Percentiles rank a stretch among this genome's conserved stretches.
phyloP scores from a whole-genome alignment of 768 basidiomycete genomes.

The Harrya chromipes region DNA sequence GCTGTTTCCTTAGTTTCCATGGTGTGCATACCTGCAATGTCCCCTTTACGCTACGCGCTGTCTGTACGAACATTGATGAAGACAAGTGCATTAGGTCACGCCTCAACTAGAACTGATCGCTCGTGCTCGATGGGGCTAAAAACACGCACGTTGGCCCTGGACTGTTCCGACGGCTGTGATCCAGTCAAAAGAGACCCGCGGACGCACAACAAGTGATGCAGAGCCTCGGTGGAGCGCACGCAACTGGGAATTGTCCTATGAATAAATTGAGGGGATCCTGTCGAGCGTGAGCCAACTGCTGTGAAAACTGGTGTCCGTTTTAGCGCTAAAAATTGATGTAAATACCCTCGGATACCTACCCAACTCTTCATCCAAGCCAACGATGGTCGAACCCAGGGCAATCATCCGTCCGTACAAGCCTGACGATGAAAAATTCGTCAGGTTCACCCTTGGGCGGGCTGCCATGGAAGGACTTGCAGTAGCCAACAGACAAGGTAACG shows the following conservation, averaged over 20 bases:
- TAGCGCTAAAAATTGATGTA: neutral
- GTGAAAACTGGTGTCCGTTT: neutral
- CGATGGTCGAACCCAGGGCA: constrained; percentile 43
- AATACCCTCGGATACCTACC: neutral
- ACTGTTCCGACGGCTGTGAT: no score
- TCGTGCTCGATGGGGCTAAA: no score
- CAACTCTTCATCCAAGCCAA: neutral
- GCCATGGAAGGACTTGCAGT: constrained; percentile 64
- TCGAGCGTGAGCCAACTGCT: constrained; percentile 7
- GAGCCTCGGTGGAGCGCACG: no score
- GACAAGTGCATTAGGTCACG: constrained; percentile 30
- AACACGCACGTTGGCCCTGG: no score
- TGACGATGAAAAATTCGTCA: constrained; percentile 57
- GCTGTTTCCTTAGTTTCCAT: constrained; percentile 33
- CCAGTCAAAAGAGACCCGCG: no score
- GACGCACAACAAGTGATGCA: no score
- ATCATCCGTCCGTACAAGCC: constrained; percentile 51
- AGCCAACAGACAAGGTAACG: constrained; percentile 60
- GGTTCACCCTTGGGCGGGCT: constrained; percentile 62
- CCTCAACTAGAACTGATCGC: neutral
- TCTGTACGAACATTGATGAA: constrained; percentile 49
- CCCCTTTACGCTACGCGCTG: constrained; percentile 36
- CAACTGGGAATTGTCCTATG: neutral
- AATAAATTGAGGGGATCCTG: neutral
- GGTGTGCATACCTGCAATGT: constrained; percentile 36